Conservation (phyloP, 257 asterid species). For the Mentha longifolia region DNA sequence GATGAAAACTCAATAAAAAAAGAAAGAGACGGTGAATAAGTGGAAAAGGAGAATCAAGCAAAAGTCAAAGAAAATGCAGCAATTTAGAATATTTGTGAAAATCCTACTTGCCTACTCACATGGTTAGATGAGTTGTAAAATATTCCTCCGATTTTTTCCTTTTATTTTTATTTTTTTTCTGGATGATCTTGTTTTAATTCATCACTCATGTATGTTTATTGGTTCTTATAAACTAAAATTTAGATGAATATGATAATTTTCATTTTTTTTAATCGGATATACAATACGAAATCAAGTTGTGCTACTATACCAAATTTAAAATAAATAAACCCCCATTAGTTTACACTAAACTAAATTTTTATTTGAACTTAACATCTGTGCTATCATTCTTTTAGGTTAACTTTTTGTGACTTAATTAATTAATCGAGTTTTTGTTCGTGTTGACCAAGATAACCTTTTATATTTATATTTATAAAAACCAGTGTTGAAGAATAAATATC, state of each 20-base stretch:
- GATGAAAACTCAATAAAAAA: slow-evolving; percentile 2
- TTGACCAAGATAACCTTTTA: neutral
- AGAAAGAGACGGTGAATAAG: neutral
- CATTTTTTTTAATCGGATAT: neutral
- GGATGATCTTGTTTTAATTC: slow-evolving; percentile 13
- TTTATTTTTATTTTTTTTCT: too few relatives aligned
- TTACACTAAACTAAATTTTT: too few relatives aligned
- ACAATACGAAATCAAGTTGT: neutral
- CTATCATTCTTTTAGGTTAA: neutral
- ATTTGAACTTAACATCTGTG: too few relatives aligned
- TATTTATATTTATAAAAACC: neutral
- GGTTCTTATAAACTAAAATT: neutral
- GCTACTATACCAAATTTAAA: too few relatives aligned
- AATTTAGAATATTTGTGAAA: slow-evolving; percentile 26
- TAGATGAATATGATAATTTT: neutral
- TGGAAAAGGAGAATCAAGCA: slow-evolving; percentile 24
- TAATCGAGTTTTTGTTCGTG: neutral
- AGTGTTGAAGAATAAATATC: neutral
- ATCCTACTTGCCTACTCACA: slow-evolving; percentile 38
- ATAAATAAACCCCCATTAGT: too few relatives aligned
- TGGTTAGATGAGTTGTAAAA: slow-evolving; percentile 37
- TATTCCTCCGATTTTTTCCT: slow-evolving; percentile 33
- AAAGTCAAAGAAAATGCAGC: slow-evolving; percentile 31
- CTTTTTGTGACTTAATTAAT: neutral
- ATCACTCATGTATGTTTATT: neutral